These are phyloP conservation scores for Cucumis melo DNA, from an alignment of 306 rosid genomes.

Conservation along the genomic window DNA sequence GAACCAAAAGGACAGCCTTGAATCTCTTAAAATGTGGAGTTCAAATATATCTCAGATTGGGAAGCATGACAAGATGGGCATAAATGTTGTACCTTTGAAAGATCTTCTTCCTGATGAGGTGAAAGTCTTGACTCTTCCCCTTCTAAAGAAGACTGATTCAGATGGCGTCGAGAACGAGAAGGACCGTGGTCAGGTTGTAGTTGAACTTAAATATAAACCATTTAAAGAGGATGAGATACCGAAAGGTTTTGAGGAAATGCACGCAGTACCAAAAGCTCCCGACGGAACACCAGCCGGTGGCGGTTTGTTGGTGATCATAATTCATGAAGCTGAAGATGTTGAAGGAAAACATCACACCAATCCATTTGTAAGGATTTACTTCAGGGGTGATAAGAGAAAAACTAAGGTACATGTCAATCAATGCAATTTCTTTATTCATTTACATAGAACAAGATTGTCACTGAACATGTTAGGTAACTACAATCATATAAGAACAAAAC, in stretches of 20 bases:
- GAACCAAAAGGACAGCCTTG: neutral
- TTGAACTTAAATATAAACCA: constrained; percentile 69
- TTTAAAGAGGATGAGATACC: constrained; percentile 55
- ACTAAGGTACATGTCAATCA: constrained; percentile 40
- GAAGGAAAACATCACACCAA: constrained; percentile 77
- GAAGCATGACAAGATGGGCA: constrained; percentile 67
- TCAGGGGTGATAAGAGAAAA: constrained; percentile 58
- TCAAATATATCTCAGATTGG: constrained; percentile 46
- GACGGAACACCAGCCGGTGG: constrained; percentile 43
- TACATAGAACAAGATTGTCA: neutral
- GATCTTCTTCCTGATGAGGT: constrained; percentile 45
- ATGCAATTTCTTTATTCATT: neutral
- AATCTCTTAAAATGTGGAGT: neutral
- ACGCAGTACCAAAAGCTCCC: neutral
- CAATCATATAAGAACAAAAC: neutral
- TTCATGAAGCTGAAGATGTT: constrained; percentile 69
- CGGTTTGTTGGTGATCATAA: constrained; percentile 62
- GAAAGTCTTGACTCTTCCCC: constrained; percentile 52
- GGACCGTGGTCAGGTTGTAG: constrained; percentile 53
- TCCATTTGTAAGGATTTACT: constrained; percentile 56
- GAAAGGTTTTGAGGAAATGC: neutral
- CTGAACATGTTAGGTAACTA: neutral
- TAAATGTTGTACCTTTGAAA: constrained; percentile 64
- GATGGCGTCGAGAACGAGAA: constrained; percentile 32
- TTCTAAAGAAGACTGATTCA: constrained; percentile 45